These are phyloP conservation scores for Microsporum ferrugineum DNA, from an alignment of 2,329 filamentous ascomycete species.

Conservation along the genomic window DNA sequence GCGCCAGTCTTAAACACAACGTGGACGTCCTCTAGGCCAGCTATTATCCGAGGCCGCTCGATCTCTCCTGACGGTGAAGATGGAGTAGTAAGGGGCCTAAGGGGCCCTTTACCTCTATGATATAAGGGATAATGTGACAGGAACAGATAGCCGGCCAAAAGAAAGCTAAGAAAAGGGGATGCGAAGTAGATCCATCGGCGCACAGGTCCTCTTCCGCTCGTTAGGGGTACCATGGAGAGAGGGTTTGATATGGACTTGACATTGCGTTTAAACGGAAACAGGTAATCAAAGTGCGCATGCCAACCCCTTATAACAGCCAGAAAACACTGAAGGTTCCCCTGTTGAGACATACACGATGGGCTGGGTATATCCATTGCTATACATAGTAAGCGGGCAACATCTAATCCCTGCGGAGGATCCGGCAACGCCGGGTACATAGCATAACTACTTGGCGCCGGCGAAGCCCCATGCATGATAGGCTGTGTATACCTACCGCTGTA, in stretches of 20 bases:
- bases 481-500: background rate
- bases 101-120: background rate
- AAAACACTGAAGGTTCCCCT: background rate
- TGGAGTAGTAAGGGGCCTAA: background rate
- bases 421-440: background rate
- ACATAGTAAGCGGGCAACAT: background rate
- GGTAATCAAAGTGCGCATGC: background rate
- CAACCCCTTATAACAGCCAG: background rate
- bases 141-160: background rate
- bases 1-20: slow-evolving; percentile 49
- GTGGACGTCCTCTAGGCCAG: slow-evolving; percentile 39
- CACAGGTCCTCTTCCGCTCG: background rate
- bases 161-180: background rate
- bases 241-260: background rate
- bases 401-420: background rate
- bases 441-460: background rate
- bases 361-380: background rate
- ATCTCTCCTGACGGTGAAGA: background rate
- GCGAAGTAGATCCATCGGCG: background rate
- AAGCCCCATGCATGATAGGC: background rate
- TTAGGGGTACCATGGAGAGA: background rate
- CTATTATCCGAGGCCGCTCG: background rate
- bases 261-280: background rate
- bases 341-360: background rate
- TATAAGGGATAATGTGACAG: background rate